Evolutionary conservation across 1,139 yeast species (phyloP), one percentile per base, ranked within the genome.

Genomic region (Taphrina confusa): DNA sequence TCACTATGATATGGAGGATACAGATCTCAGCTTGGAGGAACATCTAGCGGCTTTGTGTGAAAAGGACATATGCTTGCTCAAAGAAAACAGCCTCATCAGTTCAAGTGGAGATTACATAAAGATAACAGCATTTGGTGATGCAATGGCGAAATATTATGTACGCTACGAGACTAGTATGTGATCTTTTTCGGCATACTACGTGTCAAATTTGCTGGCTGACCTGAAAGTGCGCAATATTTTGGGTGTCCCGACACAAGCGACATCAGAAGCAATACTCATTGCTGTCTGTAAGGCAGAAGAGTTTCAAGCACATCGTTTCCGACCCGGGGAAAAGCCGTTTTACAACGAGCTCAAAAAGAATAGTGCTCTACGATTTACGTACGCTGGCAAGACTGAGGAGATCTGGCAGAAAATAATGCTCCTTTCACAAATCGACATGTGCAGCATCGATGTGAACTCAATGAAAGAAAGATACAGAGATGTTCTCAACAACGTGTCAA

Each of bases 91-190:
- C n/a, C 64, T 80, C 6, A 69, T 78, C 8, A 59, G 65, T 9
- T 16, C 2, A 50, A 63, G 14, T 23, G 33, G 64, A 63, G 2
- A 60, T 36, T 1, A 70, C 70, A 22, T 46, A 56, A 59, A 5
- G 69, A 76, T 44, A 18, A 77, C 81, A 0, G 64, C 70, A 0
- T 78, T 66, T 68, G 82, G 83, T 0, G 67, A 68, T 18, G 74
- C 81, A 0, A 75, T 80, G 82, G 73, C 78, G 1, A 75, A 73
- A 60, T 79, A 78, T 63, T 79, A 79, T 65, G 70, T 80, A 4
- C 62, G 70, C 4, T 76, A 76, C 61, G 74, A 72, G 1, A 78
- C 82, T 8, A 65, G 66, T 6, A 55, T 68, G 0, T 8, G 16
- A 6, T 5, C 22, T 6, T 25, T 16, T 9, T 16, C n/a, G n/a